Percentiles rank a stretch among this genome's conserved stretches.
Evolutionary conservation across 768 basidiomycete species (phyloP).

Genomic region (Paxillus rubicundulus): DNA sequence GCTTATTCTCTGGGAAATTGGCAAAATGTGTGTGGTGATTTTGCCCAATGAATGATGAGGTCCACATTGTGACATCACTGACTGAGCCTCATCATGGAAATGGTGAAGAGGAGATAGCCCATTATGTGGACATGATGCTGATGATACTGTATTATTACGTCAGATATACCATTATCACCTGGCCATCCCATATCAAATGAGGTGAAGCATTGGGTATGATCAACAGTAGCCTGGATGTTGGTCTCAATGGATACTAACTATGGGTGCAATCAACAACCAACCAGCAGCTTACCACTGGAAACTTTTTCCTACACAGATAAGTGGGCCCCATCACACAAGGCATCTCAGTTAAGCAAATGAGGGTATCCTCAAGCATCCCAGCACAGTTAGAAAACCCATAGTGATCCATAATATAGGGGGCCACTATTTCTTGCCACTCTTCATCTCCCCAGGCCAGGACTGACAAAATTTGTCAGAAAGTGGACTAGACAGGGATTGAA

Average conservation of each 20-base stretch:
- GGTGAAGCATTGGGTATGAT: slow-evolving; percentile 13
- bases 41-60: slow-evolving; percentile 15
- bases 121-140: too few species aligned
- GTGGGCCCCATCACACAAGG: too few species aligned
- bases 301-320: too few species aligned
- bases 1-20: slow-evolving; percentile 8
- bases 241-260: too few species aligned
- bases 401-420: slow-evolving; percentile 7
- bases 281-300: too few species aligned
- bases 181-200: slow-evolving; percentile 14
- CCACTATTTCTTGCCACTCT: slow-evolving; percentile 2
- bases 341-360: slow-evolving; percentile 5
- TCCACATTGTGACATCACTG: slow-evolving; percentile 15
- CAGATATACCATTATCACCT: too few species aligned
- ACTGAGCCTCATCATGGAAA: slow-evolving; percentile 25
- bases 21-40: neutral
- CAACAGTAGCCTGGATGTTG: neutral
- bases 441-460: slow-evolving; percentile 17
- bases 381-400: slow-evolving; percentile 22
- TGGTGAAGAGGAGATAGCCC: too few species aligned
- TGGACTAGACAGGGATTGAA: too few species aligned
- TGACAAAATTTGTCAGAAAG: too few species aligned
- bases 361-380: slow-evolving; percentile 22
- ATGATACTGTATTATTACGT: too few species aligned
- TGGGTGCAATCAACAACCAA: too few species aligned